phyloP scores from a whole-genome alignment of 305 asterid species.

The Solanum hybrid region DNA sequence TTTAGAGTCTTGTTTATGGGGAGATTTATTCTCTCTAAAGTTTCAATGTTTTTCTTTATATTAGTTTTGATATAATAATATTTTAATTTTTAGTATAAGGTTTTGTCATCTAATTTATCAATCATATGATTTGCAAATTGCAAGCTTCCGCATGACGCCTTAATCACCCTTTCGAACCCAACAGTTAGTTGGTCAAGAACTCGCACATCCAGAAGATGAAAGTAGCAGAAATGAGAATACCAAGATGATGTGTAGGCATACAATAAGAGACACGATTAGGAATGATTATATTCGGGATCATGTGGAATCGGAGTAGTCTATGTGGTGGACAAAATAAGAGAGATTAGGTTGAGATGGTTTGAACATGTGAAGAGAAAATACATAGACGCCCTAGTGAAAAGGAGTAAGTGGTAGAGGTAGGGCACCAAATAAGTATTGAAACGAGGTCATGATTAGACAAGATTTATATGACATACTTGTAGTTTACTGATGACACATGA shows the following conservation, averaged over 20 bases:
- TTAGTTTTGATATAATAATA: too few relatives aligned
- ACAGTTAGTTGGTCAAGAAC: neutral
- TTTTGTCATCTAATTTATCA: too few relatives aligned
- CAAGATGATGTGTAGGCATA: neutral
- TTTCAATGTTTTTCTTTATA: too few relatives aligned
- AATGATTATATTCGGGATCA: neutral
- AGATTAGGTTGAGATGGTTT: neutral
- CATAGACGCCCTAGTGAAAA: neutral
- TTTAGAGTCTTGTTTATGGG: too few relatives aligned
- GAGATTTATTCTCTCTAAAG: too few relatives aligned
- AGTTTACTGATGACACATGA: neutral
- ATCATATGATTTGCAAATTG: too few relatives aligned
- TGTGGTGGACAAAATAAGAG: neutral
- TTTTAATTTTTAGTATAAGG: too few relatives aligned
- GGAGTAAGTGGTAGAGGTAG: neutral
- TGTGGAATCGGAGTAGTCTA: neutral
- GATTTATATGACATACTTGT: neutral
- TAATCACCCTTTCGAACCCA: too few relatives aligned
- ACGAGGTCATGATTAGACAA: neutral
- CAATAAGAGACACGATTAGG: neutral
- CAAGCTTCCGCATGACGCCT: too few relatives aligned
- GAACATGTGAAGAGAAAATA: neutral
- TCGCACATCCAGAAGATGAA: neutral
- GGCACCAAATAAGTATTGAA: neutral
- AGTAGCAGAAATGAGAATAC: neutral